Evolutionary conservation across 306 rosid species (phyloP).

Genomic region (Prunus dulcis): DNA sequence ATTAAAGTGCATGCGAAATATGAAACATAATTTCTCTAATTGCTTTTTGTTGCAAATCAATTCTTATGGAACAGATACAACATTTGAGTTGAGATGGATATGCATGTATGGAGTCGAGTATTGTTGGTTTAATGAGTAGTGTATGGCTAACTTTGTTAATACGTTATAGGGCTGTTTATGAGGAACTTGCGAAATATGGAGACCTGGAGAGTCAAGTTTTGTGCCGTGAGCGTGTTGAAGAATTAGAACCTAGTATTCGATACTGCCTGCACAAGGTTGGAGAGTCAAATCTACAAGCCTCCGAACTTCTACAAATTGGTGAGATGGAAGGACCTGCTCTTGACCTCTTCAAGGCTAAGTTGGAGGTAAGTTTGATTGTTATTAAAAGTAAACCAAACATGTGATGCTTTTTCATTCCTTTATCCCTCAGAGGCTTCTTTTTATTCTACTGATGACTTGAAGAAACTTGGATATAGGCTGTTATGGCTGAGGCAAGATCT

Average conservation of each 20-base stretch:
- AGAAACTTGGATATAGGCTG: conserved; percentile 62
- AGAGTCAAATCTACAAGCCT: conserved; percentile 86
- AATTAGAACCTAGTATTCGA: conserved; percentile 91
- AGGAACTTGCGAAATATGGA: conserved; percentile 94
- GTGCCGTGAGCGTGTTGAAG: conserved; percentile 97
- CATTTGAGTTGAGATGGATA: not conserved
- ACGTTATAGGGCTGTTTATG: conserved; percentile 75
- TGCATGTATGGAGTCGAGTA: not conserved
- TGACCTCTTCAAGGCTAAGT: conserved; percentile 89
- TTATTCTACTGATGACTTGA: conserved; percentile 4
- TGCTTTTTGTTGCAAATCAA: not conserved
- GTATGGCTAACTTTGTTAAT: not conserved
- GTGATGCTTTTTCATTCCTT: conserved; percentile 3
- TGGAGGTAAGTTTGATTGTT: conserved; percentile 66
- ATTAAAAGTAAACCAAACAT: not conserved
- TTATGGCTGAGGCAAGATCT: conserved; percentile 98
- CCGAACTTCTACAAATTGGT: conserved; percentile 86
- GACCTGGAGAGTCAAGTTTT: conserved; percentile 91
- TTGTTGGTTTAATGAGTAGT: not conserved
- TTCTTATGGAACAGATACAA: not conserved
- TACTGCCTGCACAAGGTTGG: conserved; percentile 94
- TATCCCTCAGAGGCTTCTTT: not conserved
- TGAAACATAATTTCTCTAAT: not conserved
- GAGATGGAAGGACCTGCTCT: conserved; percentile 99
- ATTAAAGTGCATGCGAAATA: not conserved